Evolutionary conservation across 176 grass and related monocot species (phyloP), one percentile per base, ranked within the genome.

Genomic region (Chrysopogon serrulatus): DNA sequence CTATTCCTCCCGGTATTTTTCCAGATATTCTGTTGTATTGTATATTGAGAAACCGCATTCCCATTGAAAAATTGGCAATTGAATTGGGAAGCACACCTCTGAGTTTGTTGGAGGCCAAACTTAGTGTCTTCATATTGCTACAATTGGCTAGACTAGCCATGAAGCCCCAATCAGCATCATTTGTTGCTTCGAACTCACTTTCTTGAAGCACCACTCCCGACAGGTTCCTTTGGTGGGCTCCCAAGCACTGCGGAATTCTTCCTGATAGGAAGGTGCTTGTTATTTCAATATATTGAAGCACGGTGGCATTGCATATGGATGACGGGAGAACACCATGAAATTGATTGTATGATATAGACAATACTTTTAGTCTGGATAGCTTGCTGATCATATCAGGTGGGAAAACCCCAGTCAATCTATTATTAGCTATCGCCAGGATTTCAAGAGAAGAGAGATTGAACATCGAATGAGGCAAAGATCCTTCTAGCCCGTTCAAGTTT

Each of bases 61-160:
- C n/a, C 8, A 41, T 79, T 0, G 84, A 86, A 6, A 86, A 43
- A 49, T 86, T 86, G n/a, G 59, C 44, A 24, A 87, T 41, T 19
- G 44, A 24, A 26, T 33, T 65, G 44, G 78, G 78, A 18, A 81
- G 27, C 35, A 26, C 45, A 74, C 85, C 85, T 19, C 54, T 16
- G 1, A 87, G 45, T 4, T 34, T 81, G 60, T 87, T 87, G 7
- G 0, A 3, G 27, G 8, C 5, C 7, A 86, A 7, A 81, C 32
- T 34, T 67, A 81, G 26, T 7, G 1, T 2, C 11, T 0, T 18
- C 35, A 77, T 11, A 19, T 42, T 40, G 14, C 14, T 77, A 2
- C 23, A 61, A 17, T 77, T 77, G 33, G 74, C 30, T 1, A 42
- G 35, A 26, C 53, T 17, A 3, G 53, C 5, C 6, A 77, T 0